phyloP scores from a whole-genome alignment of 1,284 basidiomycete genomes.

The Limonomyces culmigenus region DNA sequence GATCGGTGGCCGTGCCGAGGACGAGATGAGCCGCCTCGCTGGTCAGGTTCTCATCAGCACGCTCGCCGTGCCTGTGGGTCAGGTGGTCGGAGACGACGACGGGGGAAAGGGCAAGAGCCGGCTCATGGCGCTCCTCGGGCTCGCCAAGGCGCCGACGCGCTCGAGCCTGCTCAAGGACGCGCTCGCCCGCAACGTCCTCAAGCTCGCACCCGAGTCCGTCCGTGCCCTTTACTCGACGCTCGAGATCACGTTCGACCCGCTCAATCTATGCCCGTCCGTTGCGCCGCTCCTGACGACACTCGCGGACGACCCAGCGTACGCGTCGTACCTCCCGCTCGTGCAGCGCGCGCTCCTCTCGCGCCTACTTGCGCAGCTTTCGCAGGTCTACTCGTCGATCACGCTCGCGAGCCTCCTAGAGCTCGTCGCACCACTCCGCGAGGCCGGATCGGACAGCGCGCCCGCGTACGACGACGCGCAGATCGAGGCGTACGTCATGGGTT shows the following conservation, averaged over 20 bases:
- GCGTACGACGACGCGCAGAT: conserved; percentile 60
- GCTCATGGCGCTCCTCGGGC: conserved; percentile 76
- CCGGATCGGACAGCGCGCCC: conserved; percentile 28
- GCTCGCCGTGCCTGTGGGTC: conserved; percentile 84
- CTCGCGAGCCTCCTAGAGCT: conserved; percentile 64
- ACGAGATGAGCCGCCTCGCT: conserved; percentile 71
- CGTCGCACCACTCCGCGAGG: conserved; percentile 55
- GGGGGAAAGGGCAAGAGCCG: conserved; percentile 61
- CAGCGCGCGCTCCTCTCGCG: conserved; percentile 87
- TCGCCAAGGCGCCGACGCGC: conserved; percentile 77
- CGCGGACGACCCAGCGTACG: conserved; percentile 37
- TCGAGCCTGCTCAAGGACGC: conserved; percentile 76
- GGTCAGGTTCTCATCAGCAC: conserved; percentile 89
- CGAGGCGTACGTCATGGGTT: conserved; percentile 88
- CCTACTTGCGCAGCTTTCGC: conserved; percentile 85
- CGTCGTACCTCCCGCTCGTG: conserved; percentile 79
- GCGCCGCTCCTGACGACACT: conserved; percentile 69
- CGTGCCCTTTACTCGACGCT: conserved; percentile 82
- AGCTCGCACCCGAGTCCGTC: conserved; percentile 61
- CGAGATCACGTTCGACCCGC: conserved; percentile 90
- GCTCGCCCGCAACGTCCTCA: conserved; percentile 76
- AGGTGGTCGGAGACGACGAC: conserved; percentile 40
- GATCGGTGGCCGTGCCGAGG: conserved; percentile 55
- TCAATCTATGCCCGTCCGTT: conserved; percentile 72
- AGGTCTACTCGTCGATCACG: conserved; percentile 87